Evolutionary conservation across 208 protist genomes (phyloP), one percentile per base, ranked within the genome.

Genomic region (Angomonas ambiguus): DNA sequence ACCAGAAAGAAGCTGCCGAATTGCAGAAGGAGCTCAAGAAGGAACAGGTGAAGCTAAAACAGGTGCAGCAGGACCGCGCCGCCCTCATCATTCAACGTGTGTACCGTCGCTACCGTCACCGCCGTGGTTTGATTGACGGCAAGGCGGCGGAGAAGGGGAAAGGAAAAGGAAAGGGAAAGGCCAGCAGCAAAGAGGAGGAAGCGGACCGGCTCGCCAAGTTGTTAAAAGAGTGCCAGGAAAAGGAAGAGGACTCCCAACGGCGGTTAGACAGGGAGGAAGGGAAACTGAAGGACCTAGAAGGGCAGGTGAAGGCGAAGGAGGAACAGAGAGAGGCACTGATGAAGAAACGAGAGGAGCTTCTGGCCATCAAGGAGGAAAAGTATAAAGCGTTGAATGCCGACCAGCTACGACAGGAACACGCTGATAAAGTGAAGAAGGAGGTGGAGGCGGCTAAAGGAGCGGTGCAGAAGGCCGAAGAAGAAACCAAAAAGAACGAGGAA

Each of bases 41-140:
- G 45, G 62, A 51, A 30, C 51, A 80, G 25, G 60, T 70, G 18
- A 67, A 67, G 24, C 30, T 53, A 1, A 38, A 76, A n/a, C 22
- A 51, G 16, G 6, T 83, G 41, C 28, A 66, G 60, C 51, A 51
- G 10, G 69, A 83, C 58, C 75, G 80, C n/a, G 72, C 79, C 13
- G 85, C 85, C 6, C 57, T 85, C 51, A 79, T 83, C n/a, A 74
- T 92, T 10, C 79, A 85, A 51, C 88, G 88, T 27, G 76, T 62
- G 11, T 77, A 79, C 57, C 63, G 72, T 58, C 80, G 76, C 20
- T 61, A 61, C 51, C 58, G 57, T 6, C 51, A 45, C n/a, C 18
- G 20, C 3, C 2, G 18, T 2, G 41, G 35, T 24, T 33, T 67
- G 24, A 20, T 33, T 30, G 51, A 55, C 30, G 31, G 34, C 16